Base-by-base conservation (phyloP, 2,329 filamentous ascomycete genomes). In the Penicillium paneum region DNA sequence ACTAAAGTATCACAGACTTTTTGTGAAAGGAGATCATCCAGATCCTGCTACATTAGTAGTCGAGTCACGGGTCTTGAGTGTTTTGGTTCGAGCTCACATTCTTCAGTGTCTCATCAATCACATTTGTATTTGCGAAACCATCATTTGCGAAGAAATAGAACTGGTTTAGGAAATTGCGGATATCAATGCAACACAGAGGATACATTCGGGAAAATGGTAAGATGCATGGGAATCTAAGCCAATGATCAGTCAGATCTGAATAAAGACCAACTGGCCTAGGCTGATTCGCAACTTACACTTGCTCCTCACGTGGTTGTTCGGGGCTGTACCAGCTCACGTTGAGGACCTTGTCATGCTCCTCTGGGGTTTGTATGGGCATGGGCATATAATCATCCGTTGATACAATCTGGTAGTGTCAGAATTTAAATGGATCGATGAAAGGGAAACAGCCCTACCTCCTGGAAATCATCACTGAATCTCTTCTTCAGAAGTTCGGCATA, bases 331-430 rank as follows among this genome's bases (percentile, higher is more conserved):
- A 99, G 75, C 89, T 96, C 56, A 97, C 91, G 58, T 91, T 94
- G 60, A 97, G 84, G 34, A 99, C 93, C 67, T 97, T 96, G 66
- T 95, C 90, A 69, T 96, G 97, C 67, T 97, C 92, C 65, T 96
- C 92, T 15, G 82, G 75, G 19, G 88, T 91, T 66, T 91, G 90
- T 71, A 97, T 96, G 1, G 91, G 90, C 94, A 99, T 97, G 2
- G 94, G 95, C 93, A 99, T 99, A 74, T 99, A 99, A 73, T 99
- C 94, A 71, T 99, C 94, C 0, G 91, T 97, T n/a, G 90, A 80
- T 24, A 88, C 84, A 63, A 88, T 87, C 76, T 81, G 36, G 10
- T 26, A 50, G 10, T 31, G 40, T 66, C 21, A 64, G 59, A 34
- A 53, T 35, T 2, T 36, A 21, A 52, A 29, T 8, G 36, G 3